A percentile compares a stretch with the other conserved stretches of the same genome.
phyloP scores from a whole-genome alignment of 345 rosid genomes.

The Microthlaspi erraticum region DNA sequence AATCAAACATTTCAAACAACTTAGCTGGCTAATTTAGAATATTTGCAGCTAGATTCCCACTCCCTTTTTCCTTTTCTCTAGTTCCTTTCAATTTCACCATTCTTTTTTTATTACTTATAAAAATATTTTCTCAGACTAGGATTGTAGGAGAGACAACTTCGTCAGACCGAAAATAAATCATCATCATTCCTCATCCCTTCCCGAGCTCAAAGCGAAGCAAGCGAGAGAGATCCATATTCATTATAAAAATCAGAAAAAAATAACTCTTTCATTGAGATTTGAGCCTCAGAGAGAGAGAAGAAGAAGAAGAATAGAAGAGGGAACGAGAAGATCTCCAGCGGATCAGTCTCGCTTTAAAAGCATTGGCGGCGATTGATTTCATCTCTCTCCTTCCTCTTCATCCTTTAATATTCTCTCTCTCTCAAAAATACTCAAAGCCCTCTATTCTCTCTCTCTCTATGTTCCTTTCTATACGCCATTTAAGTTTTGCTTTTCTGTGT shows the following conservation, averaged over 20 bases:
- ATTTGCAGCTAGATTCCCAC: conserved; percentile 44
- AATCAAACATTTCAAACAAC: conserved; percentile 32
- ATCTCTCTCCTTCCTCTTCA: conserved; percentile 34
- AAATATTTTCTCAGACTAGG: background rate
- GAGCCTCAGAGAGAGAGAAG: conserved; percentile 40
- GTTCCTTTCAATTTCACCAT: background rate
- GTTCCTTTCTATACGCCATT: conserved; percentile 39
- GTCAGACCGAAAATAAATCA: conserved; percentile 50
- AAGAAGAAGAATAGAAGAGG: background rate
- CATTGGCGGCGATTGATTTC: conserved; percentile 80
- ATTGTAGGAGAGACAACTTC: conserved; percentile 48
- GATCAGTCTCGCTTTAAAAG: conserved; percentile 64
- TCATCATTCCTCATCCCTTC: conserved; percentile 43
- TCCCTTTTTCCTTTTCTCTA: background rate
- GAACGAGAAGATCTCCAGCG: conserved; percentile 45
- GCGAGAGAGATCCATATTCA: background rate
- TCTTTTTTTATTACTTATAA: background rate
- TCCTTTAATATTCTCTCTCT: background rate
- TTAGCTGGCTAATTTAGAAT: conserved; percentile 45
- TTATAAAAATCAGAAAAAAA: background rate
- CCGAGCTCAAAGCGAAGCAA: conserved; percentile 26
- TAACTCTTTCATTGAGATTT: conserved; percentile 52
- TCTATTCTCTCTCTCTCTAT: conserved; percentile 21
- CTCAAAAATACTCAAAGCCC: background rate
- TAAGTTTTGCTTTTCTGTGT: conserved; percentile 21